Conservation (phyloP, 768 basidiomycete species). For the Mycena rebaudengoi region DNA sequence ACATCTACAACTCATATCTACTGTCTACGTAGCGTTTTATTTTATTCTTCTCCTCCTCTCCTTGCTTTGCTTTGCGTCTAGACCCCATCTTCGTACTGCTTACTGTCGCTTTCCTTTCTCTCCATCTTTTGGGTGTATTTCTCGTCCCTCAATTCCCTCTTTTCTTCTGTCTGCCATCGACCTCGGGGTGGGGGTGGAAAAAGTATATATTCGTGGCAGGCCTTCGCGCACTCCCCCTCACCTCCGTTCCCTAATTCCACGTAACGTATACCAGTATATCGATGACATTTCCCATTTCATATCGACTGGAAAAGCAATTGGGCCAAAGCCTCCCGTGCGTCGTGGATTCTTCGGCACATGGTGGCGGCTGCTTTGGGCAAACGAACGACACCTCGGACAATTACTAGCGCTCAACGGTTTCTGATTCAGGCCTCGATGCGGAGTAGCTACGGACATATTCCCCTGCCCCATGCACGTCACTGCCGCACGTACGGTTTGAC, state of each 20-base stretch:
- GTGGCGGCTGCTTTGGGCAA: too few species aligned
- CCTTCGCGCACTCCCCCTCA: not conserved
- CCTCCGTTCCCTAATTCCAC: slow-evolving; percentile 3
- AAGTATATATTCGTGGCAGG: slow-evolving; percentile 4
- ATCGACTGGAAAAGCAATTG: too few species aligned
- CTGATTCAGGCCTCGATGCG: too few species aligned
- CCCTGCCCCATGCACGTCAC: too few species aligned
- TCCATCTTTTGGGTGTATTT: not conserved
- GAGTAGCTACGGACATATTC: too few species aligned
- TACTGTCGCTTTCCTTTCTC: not conserved
- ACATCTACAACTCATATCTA: too few species aligned
- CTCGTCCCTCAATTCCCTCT: not conserved
- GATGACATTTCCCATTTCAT: too few species aligned
- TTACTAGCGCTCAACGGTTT: too few species aligned
- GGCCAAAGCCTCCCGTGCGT: too few species aligned
- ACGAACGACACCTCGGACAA: too few species aligned
- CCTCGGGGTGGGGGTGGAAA: not conserved
- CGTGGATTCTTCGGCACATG: too few species aligned
- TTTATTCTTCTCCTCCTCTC: not conserved
- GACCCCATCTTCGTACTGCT: not conserved
- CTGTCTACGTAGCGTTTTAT: slow-evolving; percentile 8
- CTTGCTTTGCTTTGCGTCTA: not conserved
- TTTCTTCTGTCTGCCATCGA: not conserved
- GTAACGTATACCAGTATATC: slow-evolving; percentile 15
- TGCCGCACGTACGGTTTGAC: too few species aligned